Conservation (phyloP, 768 basidiomycete species). For the Boletus tomentosulus region DNA sequence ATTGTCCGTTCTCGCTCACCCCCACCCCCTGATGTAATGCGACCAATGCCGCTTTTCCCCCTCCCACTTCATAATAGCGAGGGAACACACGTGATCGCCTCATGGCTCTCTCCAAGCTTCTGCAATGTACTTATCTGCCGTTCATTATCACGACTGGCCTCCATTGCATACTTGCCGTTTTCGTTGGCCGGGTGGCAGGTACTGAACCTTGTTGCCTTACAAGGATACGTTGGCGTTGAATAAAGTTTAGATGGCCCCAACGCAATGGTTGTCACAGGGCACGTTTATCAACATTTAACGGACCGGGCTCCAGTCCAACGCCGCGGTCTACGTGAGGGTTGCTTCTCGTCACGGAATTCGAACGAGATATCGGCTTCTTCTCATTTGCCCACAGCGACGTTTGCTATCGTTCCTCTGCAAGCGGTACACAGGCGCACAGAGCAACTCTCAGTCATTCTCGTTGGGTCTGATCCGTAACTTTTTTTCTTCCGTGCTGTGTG, state of each 20-base stretch:
- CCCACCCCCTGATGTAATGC: slow-evolving; percentile 11
- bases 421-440: neutral
- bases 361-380: slow-evolving; percentile 3
- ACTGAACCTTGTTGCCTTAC: slow-evolving; percentile 5
- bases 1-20: slow-evolving; percentile 12
- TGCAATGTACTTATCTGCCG: neutral
- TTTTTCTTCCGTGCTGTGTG: neutral
- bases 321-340: neutral
- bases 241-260: neutral
- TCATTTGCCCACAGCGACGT: slow-evolving; percentile 10
- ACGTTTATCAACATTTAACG: slow-evolving; percentile 5
- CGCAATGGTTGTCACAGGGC: neutral
- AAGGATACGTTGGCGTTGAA: neutral
- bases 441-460: neutral
- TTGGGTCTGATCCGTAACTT: neutral
- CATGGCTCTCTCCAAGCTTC: slow-evolving; percentile 15
- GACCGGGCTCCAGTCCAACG: neutral
- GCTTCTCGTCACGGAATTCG: slow-evolving; percentile 9
- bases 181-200: neutral
- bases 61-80: neutral
- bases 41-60: slow-evolving; percentile 13
- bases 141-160: slow-evolving; percentile 2
- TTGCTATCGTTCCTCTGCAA: neutral
- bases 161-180: slow-evolving; percentile 15
- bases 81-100: slow-evolving; percentile 26